Evolutionary conservation across 331 rosid genomes (phyloP).

Genomic region (Rhamnella rubrinervis): DNA sequence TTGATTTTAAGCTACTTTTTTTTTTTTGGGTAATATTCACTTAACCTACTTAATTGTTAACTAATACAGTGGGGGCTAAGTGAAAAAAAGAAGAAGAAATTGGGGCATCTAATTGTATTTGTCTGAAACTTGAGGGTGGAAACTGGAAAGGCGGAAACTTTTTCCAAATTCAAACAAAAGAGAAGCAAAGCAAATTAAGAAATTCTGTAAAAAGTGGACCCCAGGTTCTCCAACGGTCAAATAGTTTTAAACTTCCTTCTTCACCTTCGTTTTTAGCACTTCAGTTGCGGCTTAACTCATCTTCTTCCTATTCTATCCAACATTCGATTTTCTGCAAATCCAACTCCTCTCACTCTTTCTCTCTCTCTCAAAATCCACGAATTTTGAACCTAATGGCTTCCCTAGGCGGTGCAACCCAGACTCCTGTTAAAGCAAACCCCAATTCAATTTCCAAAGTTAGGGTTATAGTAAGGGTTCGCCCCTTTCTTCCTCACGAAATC

Average conservation of each 20-base stretch:
- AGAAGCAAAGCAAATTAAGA: background rate
- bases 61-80: too few species aligned
- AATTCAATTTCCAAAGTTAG: slow-evolving; percentile 61
- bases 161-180: background rate
- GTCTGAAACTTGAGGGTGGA: too few species aligned
- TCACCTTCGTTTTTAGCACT: background rate
- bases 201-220: background rate
- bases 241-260: background rate
- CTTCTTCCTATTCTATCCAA: background rate
- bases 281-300: background rate
- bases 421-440: slow-evolving; percentile 26
- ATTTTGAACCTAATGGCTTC: slow-evolving; percentile 1
- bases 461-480: slow-evolving; percentile 82
- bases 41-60: too few species aligned
- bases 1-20: too few species aligned
- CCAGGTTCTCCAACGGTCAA: slow-evolving; percentile 1
- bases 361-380: slow-evolving; percentile 5
- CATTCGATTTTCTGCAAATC: slow-evolving; percentile 6
- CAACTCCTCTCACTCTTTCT: background rate
- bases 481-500: slow-evolving; percentile 62
- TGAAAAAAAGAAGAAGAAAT: too few species aligned
- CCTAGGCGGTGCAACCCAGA: slow-evolving; percentile 7
- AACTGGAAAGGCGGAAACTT: too few species aligned
- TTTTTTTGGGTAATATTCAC: too few species aligned
- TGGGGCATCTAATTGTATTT: too few species aligned